phyloP scores from a whole-genome alignment of 1,139 yeast species.

The Yamadazyma taylorii region DNA sequence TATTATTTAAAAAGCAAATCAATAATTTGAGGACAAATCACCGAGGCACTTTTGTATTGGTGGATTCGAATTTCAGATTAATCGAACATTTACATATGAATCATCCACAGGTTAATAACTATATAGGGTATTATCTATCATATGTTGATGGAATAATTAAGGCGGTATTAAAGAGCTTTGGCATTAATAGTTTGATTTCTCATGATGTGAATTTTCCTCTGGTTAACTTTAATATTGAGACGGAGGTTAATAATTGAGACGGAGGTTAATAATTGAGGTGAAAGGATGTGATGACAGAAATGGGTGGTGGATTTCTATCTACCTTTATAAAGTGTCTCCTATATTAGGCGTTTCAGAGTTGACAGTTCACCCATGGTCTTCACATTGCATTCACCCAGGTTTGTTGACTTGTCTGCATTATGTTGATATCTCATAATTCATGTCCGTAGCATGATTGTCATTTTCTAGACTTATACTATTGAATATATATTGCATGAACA shows the following conservation, averaged over 20 bases:
- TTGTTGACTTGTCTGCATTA: too few species aligned
- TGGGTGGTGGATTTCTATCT: too few species aligned
- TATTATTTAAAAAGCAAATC: conserved; percentile 79
- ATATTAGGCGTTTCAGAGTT: too few species aligned
- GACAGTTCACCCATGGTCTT: too few species aligned
- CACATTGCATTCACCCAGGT: too few species aligned
- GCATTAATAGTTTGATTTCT: conserved; percentile 61
- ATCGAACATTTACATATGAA: conserved; percentile 57
- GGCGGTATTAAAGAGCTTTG: conserved; percentile 74
- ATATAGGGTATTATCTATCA: conserved; percentile 61
- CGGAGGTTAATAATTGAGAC: conserved; percentile 44
- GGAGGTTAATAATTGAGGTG: conserved; percentile 37
- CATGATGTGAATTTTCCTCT: conserved; percentile 70
- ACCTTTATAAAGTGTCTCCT: too few species aligned
- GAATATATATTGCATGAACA: too few species aligned
- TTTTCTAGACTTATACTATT: too few species aligned
- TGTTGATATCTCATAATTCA: too few species aligned
- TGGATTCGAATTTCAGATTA: conserved; percentile 63
- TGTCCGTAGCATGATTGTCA: too few species aligned
- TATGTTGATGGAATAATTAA: conserved; percentile 83
- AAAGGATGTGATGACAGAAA: too few species aligned
- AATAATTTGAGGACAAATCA: conserved; percentile 92
- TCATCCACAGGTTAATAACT: conserved; percentile 46
- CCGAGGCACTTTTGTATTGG: conserved; percentile 77
- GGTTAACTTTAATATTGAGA: conserved; percentile 72